Base-by-base conservation (phyloP, 2,329 filamentous ascomycete genomes). In the Aquanectria penicillioides region DNA sequence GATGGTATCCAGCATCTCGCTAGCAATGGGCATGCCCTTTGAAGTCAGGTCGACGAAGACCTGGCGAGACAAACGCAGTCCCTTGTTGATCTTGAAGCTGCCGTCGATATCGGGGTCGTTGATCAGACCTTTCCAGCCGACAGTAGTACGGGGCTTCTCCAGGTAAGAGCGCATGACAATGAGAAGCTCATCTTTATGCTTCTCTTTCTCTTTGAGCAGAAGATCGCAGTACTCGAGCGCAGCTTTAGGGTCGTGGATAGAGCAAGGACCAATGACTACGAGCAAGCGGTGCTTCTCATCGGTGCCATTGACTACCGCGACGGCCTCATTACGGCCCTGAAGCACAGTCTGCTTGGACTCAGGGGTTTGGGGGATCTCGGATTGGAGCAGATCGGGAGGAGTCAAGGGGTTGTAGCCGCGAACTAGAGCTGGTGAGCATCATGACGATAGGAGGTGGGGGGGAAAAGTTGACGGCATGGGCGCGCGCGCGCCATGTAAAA, bases 71-170 rank as follows among this genome's bases (percentile, higher is more conserved):
- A 93, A 83, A 47, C 92, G 88, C 72, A 99, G 80, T 17, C 95
- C 95, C 84, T 98, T 98, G 85, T 98, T 98, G 81, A 99, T 98
- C 80, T 97, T 89, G 90, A 97, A 98, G 78, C 91, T 95, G 77
- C 97, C 94, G 78, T 98, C 94, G 74, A 99, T 97, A 73, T 98
- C 94, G 2, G 95, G 95, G 78, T 99, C 95, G 76, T 99, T 98
- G 81, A 99, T 97, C 70, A 99, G 82, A 46, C 95, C 95, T 83
- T 99, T 99, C 95, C 95, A 99, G 68, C 95, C 95, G 23, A 99
- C 93, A 0, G 95, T 99, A 23, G 95, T 99, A 65, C 95, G 89
- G 18, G 95, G 95, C 85, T 99, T 99, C 85, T 99, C 95, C 60
- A 99, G 88, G 86, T 99, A 99, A 64, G 93, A 92, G 69, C 95